These are phyloP conservation scores for Asterophora parasitica DNA, from an alignment of 768 basidiomycete species.

Conservation along the genomic window DNA sequence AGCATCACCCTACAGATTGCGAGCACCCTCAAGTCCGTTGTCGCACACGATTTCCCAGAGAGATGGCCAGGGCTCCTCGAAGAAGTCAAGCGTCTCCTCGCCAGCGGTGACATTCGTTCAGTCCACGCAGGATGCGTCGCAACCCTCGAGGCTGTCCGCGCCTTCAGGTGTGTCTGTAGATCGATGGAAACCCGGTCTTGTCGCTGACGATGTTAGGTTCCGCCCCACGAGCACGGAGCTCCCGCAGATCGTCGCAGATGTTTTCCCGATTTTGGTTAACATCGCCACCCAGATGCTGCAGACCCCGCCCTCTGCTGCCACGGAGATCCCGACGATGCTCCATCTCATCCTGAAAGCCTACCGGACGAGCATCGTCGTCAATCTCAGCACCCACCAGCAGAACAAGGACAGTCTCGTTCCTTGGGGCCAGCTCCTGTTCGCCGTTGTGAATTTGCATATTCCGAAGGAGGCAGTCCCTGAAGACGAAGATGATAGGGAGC, in stretches of 20 bases:
- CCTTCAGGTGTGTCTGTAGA: conserved; percentile 56
- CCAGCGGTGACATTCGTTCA: conserved; percentile 60
- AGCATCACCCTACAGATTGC: conserved; percentile 74
- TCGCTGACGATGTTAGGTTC: conserved; percentile 44
- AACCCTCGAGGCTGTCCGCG: conserved; percentile 70
- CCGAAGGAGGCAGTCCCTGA: conserved; percentile 62
- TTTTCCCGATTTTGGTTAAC: conserved; percentile 74
- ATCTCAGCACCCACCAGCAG: conserved; percentile 72
- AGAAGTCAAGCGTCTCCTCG: conserved; percentile 61
- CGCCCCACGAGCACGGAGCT: conserved; percentile 59
- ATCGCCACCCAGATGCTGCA: conserved; percentile 69
- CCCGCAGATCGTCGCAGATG: conserved; percentile 49
- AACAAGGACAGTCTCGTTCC: conserved; percentile 71
- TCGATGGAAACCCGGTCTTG: neutral
- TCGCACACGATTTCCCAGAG: conserved; percentile 74
- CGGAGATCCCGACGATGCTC: conserved; percentile 78
- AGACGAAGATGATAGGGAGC: conserved; percentile 72
- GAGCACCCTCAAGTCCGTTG: conserved; percentile 64
- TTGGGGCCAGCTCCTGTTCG: conserved; percentile 83
- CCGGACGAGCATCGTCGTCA: conserved; percentile 73
- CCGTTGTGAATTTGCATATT: conserved; percentile 67
- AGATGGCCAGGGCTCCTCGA: conserved; percentile 67
- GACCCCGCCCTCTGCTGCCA: conserved; percentile 53
- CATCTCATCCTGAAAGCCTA: conserved; percentile 88
- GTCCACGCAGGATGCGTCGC: conserved; percentile 82